Conservation (phyloP, 139 green algal species). For the Gonium pectorale region DNA sequence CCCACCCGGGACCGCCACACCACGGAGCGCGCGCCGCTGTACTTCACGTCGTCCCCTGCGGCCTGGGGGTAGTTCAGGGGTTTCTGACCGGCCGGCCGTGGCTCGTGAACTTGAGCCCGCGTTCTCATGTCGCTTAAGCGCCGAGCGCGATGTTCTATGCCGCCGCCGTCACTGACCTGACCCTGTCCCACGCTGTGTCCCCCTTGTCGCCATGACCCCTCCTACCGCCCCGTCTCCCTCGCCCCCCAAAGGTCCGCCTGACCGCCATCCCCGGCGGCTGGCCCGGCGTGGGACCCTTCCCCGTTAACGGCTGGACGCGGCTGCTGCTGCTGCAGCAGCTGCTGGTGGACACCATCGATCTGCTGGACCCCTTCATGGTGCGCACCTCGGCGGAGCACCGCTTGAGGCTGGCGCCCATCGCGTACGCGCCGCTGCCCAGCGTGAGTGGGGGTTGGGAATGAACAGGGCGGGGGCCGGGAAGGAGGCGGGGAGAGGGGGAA, state of each 20-base stretch:
- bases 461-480: too few relatives aligned
- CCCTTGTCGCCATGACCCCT: background rate
- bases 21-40: too few relatives aligned
- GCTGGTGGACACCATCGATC: conserved; percentile 77
- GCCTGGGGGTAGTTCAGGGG: too few relatives aligned
- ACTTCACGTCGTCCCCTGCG: too few relatives aligned
- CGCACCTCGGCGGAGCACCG: conserved; percentile 58
- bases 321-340: conserved; percentile 63
- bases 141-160: too few relatives aligned
- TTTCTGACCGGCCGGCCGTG: too few relatives aligned
- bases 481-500: too few relatives aligned
- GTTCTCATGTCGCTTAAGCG: too few relatives aligned
- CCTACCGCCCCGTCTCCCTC: background rate
- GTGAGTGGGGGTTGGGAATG: conserved; percentile 46
- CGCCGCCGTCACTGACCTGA: too few relatives aligned
- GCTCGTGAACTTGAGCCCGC: too few relatives aligned
- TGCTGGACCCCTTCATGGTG: conserved; percentile 75
- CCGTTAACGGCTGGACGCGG: conserved; percentile 47
- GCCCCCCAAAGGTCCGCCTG: background rate
- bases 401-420: conserved; percentile 64
- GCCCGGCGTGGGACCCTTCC: conserved; percentile 40
- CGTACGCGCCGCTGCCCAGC: conserved; percentile 66
- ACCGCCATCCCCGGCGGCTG: conserved; percentile 40
- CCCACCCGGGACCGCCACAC: too few relatives aligned
- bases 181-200: too few relatives aligned